Base-by-base conservation (phyloP, 345 rosid genomes). In the Arabidopsis arenosa region DNA sequence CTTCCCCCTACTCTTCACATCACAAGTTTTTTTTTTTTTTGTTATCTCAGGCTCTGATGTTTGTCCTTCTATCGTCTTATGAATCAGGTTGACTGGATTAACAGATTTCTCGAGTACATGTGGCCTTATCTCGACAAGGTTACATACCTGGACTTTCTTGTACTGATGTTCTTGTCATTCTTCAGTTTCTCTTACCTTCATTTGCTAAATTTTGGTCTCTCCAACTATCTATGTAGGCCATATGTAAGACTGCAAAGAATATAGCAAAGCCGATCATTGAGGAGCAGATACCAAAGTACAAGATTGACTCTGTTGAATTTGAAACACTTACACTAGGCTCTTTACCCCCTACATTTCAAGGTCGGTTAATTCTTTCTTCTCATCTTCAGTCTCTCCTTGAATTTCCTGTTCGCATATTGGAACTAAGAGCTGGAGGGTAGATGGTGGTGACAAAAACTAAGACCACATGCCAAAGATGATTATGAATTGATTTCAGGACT, bases 51-150 rank as follows among this genome's bases (percentile, higher is more conserved):
- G 43, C 18, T 39, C 48, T 64, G 9, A 54, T 74, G 23, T 15
- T 59, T 40, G 5, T 26, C 13, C 32, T 58, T 48, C 28, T 49
- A 66, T 67, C 61, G 26, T 53, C 62, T 57, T 44, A 30, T 79
- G 53, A 73, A 49, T 58, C 60, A 90, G 99, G 81, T 92, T 70
- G 99, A 95, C 78, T 95, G 97, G 99, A 80, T 95, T 9, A 95
- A 95, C 83, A 88, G 67, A 80, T 90, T 95, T 75, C 49, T 95
- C 57, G 85, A 83, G 63, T 75, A 79, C 17, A 87, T 92, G 94
- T 95, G 99, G 99, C 97, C 99, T 74, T 88, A 87, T 77, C 93
- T 95, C 26, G 97, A 95, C 86, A 95, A 92, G 98, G 98, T 94
- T 80, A 36, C 69, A 41, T 76, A 51, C 75, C 64, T 68, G 13